Base-by-base conservation (phyloP, 306 rosid genomes). In the Corylus americana region DNA sequence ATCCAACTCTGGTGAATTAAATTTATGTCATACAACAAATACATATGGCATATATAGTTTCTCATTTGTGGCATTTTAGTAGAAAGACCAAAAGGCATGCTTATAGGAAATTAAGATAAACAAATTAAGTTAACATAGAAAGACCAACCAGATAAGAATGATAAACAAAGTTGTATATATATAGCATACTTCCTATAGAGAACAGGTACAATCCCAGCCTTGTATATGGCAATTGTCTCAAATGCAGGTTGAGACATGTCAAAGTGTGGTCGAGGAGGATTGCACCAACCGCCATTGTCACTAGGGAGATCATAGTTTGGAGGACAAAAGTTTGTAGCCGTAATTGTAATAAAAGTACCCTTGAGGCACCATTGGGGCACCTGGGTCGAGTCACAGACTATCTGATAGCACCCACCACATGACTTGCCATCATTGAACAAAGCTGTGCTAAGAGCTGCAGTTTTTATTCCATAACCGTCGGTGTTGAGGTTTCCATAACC, bases 321-420 rank as follows among this genome's bases (percentile, higher is more conserved):
- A 4, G 97, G 97, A 73, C 97, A 90, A 74, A 85, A 87, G 76
- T 92, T 92, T 29, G 97, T 92, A 25, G 94, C 89, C 45, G 97
- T 92, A 48, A 92, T 80, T 68, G 85, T 87, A 50, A 90, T 87
- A 69, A 66, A 78, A 79, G 84, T 83, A 11, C 88, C 90, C 77
- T 51, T 79, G 5, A 84, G 86, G 61, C 94, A 92, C 97, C 91
- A 92, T 4, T 90, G 88, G 25, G 83, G 91, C 49, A 29, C 90
- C 69, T 84, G 27, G 3, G 20, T 81, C 55, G 72, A 70, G 29
- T 87, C 87, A 70, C 97, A 92, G 66, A 84, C 83, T 4, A 92
- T 85, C 79, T 88, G 82, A 83, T 85, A 90, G 70, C 94, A 92
- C 22, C 91, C 97, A 25, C 94, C 92, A 7, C 97, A 92, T 27